Evolutionary conservation across 306 rosid genomes (phyloP).

Genomic region (Cucumis hystrix): DNA sequence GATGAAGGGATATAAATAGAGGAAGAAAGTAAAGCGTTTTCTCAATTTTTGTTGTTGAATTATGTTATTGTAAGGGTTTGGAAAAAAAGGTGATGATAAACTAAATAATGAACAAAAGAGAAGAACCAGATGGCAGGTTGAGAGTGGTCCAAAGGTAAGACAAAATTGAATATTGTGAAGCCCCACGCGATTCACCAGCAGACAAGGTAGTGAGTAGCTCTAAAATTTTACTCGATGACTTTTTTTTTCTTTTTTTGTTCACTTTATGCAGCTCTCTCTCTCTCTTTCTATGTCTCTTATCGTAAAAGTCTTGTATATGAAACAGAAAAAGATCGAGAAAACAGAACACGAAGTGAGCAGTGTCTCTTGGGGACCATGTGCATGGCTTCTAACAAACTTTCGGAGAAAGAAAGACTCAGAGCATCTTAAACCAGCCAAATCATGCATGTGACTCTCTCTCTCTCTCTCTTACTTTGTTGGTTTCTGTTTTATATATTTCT

Average conservation of each 20-base stretch:
- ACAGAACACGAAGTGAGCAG: not conserved
- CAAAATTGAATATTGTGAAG: constrained; percentile 11
- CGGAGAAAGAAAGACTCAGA: not conserved
- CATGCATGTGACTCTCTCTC: constrained; percentile 8
- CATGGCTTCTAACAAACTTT: constrained; percentile 6
- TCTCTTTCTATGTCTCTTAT: not conserved
- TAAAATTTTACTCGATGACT: not conserved
- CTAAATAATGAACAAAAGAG: not conserved
- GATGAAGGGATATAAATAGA: constrained; percentile 29
- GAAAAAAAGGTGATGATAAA: not conserved
- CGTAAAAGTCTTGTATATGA: constrained; percentile 2
- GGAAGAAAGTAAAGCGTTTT: not conserved
- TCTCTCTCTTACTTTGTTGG: not conserved
- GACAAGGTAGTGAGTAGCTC: constrained; percentile 1
- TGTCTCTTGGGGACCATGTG: constrained; percentile 6
- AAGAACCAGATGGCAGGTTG: not conserved
- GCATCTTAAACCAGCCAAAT: constrained; percentile 4
- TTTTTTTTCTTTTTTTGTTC: not conserved
- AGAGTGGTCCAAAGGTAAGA: constrained; percentile 8
- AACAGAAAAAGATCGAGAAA: not conserved
- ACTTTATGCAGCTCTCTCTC: constrained; percentile 1
- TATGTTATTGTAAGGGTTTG: not conserved
- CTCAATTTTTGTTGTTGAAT: not conserved
- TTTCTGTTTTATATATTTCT: constrained; percentile 1
- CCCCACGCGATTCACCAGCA: constrained; percentile 9